A percentile compares a stretch with the other conserved stretches of the same genome.
Evolutionary conservation across 352 stramenopile genomes (phyloP).

Genomic region (Globisporangium emineosum): DNA sequence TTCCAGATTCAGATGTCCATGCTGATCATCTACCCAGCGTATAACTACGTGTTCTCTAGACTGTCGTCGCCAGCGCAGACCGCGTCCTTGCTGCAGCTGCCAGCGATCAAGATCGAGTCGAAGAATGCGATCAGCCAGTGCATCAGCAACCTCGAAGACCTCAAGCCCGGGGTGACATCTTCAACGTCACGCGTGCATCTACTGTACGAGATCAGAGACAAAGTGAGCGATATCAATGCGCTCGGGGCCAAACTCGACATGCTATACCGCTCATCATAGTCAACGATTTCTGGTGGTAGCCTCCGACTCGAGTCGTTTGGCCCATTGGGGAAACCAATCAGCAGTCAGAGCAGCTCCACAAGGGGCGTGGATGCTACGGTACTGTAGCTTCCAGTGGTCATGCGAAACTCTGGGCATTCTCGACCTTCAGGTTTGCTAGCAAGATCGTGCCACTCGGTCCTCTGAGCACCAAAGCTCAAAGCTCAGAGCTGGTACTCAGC

Average conservation of each 20-base stretch:
- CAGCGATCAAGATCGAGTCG: slow-evolving; percentile 12
- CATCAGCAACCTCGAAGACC: slow-evolving; percentile 19
- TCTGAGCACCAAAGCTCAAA: not conserved
- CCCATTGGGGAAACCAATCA: not conserved
- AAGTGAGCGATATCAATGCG: not conserved
- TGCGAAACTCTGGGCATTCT: not conserved
- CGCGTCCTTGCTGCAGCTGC: not conserved
- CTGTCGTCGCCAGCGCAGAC: not conserved
- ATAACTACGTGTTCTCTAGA: not conserved
- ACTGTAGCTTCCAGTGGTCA: not conserved
- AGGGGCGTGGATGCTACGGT: not conserved
- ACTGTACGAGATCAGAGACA: not conserved
- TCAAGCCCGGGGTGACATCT: slow-evolving; percentile 20
- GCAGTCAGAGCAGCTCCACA: not conserved
- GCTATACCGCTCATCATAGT: not conserved
- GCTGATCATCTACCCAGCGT: not conserved
- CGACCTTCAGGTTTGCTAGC: not conserved
- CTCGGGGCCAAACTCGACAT: not conserved
- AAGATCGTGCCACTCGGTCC: not conserved
- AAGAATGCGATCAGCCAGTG: slow-evolving; percentile 31
- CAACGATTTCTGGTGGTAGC: no score
- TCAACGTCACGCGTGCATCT: slow-evolving; percentile 23
- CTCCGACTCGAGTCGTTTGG: not conserved
- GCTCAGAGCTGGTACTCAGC: not conserved
- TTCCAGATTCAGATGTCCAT: slow-evolving; percentile 2